Evolutionary conservation across 1,284 basidiomycete species (phyloP), one percentile per base, ranked within the genome.

Genomic region (Xerocomus nothofagi): DNA sequence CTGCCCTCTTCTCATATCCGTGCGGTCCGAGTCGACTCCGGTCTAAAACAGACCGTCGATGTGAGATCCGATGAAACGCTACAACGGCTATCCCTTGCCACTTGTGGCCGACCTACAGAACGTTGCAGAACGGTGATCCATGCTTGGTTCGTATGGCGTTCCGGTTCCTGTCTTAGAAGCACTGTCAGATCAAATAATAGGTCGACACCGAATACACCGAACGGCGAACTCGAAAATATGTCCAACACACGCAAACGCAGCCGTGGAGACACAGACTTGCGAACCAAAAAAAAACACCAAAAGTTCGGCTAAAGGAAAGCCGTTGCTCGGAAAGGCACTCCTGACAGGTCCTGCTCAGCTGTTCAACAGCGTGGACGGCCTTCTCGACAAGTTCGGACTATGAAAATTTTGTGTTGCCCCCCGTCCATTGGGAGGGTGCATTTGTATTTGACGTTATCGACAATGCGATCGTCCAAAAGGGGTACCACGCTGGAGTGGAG

Each of bases 371-470:
- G 39, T 58, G 58, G 47, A 40, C 38, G 8, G 24, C 45, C 46
- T 58, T 49, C 38, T 62, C 14, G 46, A 50, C 47, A 31, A 27
- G 43, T 51, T 63, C 49, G 50, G 59, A 46, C 40, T 48, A 49
- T 54, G 56, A 61, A 57, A 48, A 3, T 2, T 43, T 45, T 32
- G 40, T 30, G 33, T 15, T 44, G 44, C 32, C 17, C 23, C 29
- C 31, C 32, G 27, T 43, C 39, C 18, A 36, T 26, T 44, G 38
- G 20, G 27, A 20, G 34, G 31, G 31, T 40, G 39, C 54, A 54
- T 45, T 54, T 36, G 30, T 30, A 45, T 14, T 50, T 61, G 62
- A 51, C 47, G 43, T 57, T 50, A 60, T 60, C 34, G 24, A 26
- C 18, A 15, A 20, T 40, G 37, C 44, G 56, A 61, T 61, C 56